These are phyloP conservation scores for Strobilomyces dryophilus DNA, from an alignment of 768 basidiomycete species.

Conservation along the genomic window DNA sequence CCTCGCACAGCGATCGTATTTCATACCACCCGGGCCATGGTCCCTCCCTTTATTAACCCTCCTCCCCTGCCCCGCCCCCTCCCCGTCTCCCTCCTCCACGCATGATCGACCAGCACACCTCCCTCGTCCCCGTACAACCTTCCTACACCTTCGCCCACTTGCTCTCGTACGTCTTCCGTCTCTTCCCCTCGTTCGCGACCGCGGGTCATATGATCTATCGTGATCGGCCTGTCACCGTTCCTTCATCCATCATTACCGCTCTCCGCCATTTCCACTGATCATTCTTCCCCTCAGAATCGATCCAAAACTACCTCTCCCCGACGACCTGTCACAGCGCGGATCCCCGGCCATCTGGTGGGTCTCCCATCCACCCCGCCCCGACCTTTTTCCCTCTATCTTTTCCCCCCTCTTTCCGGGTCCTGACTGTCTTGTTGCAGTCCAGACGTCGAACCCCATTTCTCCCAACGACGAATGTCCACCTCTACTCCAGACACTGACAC, in stretches of 20 bases:
- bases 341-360: constrained; percentile 48
- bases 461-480: constrained; percentile 69
- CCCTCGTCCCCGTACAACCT: constrained; percentile 42
- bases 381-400: constrained; percentile 3
- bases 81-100: constrained; percentile 9
- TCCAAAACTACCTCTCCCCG: constrained; percentile 37
- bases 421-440: constrained; percentile 28
- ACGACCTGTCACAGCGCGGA: constrained; percentile 44
- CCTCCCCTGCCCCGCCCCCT: constrained; percentile 3
- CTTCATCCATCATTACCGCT: constrained; percentile 9
- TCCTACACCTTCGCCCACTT: constrained; percentile 59
- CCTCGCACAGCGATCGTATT: constrained; percentile 34
- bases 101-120: constrained; percentile 57
- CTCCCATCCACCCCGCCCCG: constrained; percentile 13
- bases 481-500: constrained; percentile 64
- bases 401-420: constrained; percentile 2
- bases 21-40: constrained; percentile 18
- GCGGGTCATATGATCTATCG: constrained; percentile 28
- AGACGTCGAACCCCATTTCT: constrained; percentile 51
- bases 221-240: constrained; percentile 26
- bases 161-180: constrained; percentile 46
- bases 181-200: constrained; percentile 17
- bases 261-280: constrained; percentile 7
- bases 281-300: constrained; percentile 29
- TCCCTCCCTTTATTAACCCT: constrained; percentile 20